Base-by-base conservation (phyloP, 352 stramenopile genomes). In the Globisporangium abappressorium region DNA sequence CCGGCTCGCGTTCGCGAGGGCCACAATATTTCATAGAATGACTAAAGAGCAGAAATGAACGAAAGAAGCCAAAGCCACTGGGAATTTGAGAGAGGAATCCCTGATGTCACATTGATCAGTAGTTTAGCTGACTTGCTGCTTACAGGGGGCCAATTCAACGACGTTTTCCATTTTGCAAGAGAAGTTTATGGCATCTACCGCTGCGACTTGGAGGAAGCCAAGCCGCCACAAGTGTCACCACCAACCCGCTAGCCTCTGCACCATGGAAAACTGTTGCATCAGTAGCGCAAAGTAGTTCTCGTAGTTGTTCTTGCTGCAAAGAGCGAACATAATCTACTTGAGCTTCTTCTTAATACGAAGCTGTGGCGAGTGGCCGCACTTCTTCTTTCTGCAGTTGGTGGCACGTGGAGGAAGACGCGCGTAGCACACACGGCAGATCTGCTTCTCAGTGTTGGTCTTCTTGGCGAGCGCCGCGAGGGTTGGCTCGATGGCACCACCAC, bases 381-480 rank as follows among this genome's bases (percentile, higher is more conserved):
- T 99, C 93, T 99, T 99, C 97, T 99, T 99, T 78, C 98, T 94
- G 95, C 98, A 99, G 93, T 99, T 99, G 70, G 93, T 99, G 63
- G 98, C 98, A 84, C 97, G 97, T 58, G 97, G 97, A 51, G 98
- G 98, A 62, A 99, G 96, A 92, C 98, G 96, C 70, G 98, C 98
- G 84, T 99, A 99, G 87, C 98, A 99, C 79, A 99, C 99, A 79
- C 98, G 96, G 93, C 98, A 99, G 71, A 99, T 98, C 84, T 98
- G 92, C 95, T 99, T 99, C 75, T 99, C 97, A 74, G 93, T 98
- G 92, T 99, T 99, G 82, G 94, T 99, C 90, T 98, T 98, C 89
- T 99, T 99, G 75, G 98, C 98, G 61, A 99, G 86, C 62, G 98
- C 90, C 53, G 97, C 95, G 68, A 99, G 91, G 62, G 97, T 98